A percentile compares a stretch with the other conserved stretches of the same genome.
phyloP scores from a whole-genome alignment of 768 basidiomycete genomes.

The Dacryopinax spathularia region DNA sequence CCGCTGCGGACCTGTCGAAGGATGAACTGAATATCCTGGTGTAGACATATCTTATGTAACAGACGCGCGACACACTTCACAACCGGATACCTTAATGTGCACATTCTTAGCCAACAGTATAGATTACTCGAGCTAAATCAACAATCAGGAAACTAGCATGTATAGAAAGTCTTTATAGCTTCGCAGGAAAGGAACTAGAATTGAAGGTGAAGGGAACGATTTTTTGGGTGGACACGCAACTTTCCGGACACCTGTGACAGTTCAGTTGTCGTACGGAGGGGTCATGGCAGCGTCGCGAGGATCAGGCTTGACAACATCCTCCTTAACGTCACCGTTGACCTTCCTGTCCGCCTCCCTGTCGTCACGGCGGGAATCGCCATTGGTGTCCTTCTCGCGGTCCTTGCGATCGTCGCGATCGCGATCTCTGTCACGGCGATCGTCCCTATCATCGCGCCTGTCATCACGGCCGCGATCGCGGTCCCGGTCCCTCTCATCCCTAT shows the following conservation, averaged over 20 bases:
- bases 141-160: not conserved
- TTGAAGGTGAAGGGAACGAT: not conserved
- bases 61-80: not conserved
- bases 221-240: not conserved
- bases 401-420: constrained; percentile 8
- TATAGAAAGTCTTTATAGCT: not conserved
- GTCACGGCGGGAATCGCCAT: constrained; percentile 9
- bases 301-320: constrained; percentile 37
- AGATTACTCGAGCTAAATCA: not conserved
- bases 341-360: constrained; percentile 22
- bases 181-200: not conserved
- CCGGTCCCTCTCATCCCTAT: constrained; percentile 26
- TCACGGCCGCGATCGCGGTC: constrained; percentile 25
- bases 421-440: constrained; percentile 7
- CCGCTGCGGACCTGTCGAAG: not conserved
- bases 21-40: not conserved
- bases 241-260: not conserved
- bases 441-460: constrained; percentile 20
- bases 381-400: constrained; percentile 9
- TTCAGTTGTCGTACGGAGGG: constrained; percentile 1
- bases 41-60: too few species aligned
- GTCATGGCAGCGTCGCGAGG: constrained; percentile 23
- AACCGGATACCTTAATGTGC: not conserved
- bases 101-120: not conserved
- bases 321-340: constrained; percentile 21